Conservation (phyloP, 768 basidiomycete species). For the Lactarius pseudohatsudake region DNA sequence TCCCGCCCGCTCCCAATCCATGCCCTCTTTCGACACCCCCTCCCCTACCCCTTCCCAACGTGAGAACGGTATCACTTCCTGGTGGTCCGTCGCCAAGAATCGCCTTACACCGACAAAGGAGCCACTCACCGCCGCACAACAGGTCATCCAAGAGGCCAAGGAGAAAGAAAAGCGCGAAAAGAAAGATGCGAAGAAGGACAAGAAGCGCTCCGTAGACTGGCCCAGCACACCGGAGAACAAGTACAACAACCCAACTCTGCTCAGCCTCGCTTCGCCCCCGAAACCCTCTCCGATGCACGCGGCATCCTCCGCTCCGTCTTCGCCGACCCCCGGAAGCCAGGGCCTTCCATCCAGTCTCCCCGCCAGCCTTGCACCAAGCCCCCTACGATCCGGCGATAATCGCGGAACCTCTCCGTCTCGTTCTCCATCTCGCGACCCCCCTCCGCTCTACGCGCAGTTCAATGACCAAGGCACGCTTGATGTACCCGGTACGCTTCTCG, state of each 20-base stretch:
- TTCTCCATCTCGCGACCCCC: conserved; percentile 55
- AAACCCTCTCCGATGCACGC: conserved; percentile 48
- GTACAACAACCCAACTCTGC: conserved; percentile 55
- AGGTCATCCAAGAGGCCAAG: conserved; percentile 74
- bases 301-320: conserved; percentile 54
- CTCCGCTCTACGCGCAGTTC: conserved; percentile 78
- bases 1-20: conserved; percentile 58
- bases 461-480: conserved; percentile 70
- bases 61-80: conserved; percentile 44
- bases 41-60: conserved; percentile 66
- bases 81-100: conserved; percentile 78
- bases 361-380: conserved; percentile 63
- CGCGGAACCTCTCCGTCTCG: conserved; percentile 48
- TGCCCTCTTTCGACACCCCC: conserved; percentile 39
- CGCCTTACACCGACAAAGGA: conserved; percentile 79
- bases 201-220: conserved; percentile 45
- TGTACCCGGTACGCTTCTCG: conserved; percentile 68
- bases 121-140: conserved; percentile 79
- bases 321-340: conserved; percentile 63
- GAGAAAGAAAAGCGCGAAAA: conserved; percentile 54
- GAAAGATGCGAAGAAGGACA: conserved; percentile 42
- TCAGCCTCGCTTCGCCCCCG: conserved; percentile 53
- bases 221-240: conserved; percentile 53
- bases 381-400: conserved; percentile 53
- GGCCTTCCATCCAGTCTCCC: conserved; percentile 44